phyloP scores from a whole-genome alignment of 1,284 basidiomycete species.

The Microbotryum intermedium region DNA sequence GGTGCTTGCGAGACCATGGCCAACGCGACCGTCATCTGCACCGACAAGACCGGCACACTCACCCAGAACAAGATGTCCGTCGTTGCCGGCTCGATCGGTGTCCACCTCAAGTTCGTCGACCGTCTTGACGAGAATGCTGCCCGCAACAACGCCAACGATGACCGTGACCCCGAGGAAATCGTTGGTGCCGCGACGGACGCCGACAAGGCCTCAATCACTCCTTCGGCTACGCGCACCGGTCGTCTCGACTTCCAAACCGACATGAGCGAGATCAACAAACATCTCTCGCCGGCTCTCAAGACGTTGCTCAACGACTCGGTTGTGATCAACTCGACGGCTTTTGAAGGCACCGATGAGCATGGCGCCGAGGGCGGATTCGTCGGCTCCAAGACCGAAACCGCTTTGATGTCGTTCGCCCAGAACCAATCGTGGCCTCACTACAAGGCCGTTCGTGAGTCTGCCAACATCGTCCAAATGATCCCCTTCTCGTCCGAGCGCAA shows the following conservation, averaged over 20 bases:
- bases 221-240: slow-evolving; percentile 19
- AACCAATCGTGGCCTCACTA: slow-evolving; percentile 75
- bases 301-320: slow-evolving; percentile 76
- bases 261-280: slow-evolving; percentile 56
- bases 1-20: slow-evolving; percentile 98
- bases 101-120: slow-evolving; percentile 86
- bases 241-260: slow-evolving; percentile 75
- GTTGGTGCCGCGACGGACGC: slow-evolving; percentile 19
- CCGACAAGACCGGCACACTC: slow-evolving; percentile 46
- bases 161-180: slow-evolving; percentile 40
- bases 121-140: slow-evolving; percentile 63
- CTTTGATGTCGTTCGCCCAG: slow-evolving; percentile 81
- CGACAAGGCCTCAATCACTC: not conserved
- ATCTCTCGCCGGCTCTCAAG: slow-evolving; percentile 56
- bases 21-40: slow-evolving; percentile 75
- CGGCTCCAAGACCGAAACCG: slow-evolving; percentile 94
- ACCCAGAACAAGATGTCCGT: slow-evolving; percentile 94
- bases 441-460: slow-evolving; percentile 56
- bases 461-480: slow-evolving; percentile 74
- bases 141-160: slow-evolving; percentile 64
- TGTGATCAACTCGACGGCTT: slow-evolving; percentile 90
- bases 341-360: slow-evolving; percentile 68
- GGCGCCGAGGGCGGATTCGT: slow-evolving; percentile 63
- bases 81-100: slow-evolving; percentile 87
- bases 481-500: slow-evolving; percentile 94